Conservation (phyloP, 2,329 filamentous ascomycete species). For the Parascedosporium putredinis region DNA sequence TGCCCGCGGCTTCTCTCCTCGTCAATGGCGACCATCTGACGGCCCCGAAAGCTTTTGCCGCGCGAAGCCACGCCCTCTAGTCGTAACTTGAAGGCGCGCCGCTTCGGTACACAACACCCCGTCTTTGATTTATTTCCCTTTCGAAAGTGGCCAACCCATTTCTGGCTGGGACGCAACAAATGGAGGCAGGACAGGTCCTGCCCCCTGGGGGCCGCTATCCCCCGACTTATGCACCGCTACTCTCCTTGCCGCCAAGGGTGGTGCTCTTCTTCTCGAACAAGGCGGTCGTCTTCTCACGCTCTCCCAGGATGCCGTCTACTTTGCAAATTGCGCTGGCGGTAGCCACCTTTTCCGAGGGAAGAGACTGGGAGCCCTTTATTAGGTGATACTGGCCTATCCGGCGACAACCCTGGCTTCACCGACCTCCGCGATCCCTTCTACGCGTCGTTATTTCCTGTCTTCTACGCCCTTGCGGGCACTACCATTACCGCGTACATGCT, state of each 20-base stretch:
- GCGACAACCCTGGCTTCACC: conserved; percentile 28
- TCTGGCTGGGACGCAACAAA: neutral
- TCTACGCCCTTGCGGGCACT: conserved; percentile 83
- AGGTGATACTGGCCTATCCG: conserved; percentile 11
- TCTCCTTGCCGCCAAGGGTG: conserved; percentile 29
- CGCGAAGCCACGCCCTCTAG: neutral
- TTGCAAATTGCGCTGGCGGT: conserved; percentile 34
- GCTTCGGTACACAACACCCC: neutral
- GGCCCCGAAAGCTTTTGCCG: neutral
- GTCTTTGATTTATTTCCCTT: neutral
- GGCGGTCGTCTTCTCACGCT: conserved; percentile 46
- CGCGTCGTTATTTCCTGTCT: conserved; percentile 83
- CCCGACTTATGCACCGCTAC: conserved; percentile 26
- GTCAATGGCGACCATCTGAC: conserved; percentile 5
- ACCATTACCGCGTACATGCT: conserved; percentile 88
- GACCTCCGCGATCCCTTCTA: conserved; percentile 83
- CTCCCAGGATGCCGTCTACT: conserved; percentile 47
- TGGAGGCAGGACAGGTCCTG: neutral
- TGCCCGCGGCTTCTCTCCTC: neutral
- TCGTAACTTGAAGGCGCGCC: no score
- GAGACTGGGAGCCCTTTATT: conserved; percentile 30
- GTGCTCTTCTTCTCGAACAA: conserved; percentile 38
- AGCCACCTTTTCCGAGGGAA: conserved; percentile 22
- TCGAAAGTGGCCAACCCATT: neutral
- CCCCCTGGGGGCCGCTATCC: conserved; percentile 2